Conservation (phyloP, 78 protist genomes). For the Protostelium mycophagum region DNA sequence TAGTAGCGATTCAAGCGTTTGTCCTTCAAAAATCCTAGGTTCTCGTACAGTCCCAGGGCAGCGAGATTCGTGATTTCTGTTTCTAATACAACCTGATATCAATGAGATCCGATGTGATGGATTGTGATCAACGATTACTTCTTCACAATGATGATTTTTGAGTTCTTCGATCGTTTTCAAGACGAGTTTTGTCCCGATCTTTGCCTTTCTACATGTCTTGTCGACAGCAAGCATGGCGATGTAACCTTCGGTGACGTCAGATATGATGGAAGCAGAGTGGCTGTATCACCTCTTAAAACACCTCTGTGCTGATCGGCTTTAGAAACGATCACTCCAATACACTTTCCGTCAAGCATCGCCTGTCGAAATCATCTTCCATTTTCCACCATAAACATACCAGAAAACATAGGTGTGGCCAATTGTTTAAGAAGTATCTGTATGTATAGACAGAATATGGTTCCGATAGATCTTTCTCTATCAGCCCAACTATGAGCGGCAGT, state of each 20-base stretch:
- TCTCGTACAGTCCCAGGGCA: constrained; percentile 77
- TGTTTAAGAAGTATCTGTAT: constrained; percentile 85
- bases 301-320: constrained; percentile 26
- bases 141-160: background rate
- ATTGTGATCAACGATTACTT: background rate
- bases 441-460: constrained; percentile 96
- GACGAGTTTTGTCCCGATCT: constrained; percentile 36
- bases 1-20: constrained; percentile 81
- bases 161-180: background rate
- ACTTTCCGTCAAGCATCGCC: constrained; percentile 10
- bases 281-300: constrained; percentile 12
- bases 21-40: constrained; percentile 78
- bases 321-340: constrained; percentile 53
- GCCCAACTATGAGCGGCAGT: constrained; percentile 35
- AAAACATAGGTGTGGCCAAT: constrained; percentile 80
- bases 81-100: constrained; percentile 81
- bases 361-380: background rate
- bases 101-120: background rate
- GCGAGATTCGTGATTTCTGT: constrained; percentile 70
- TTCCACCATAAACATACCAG: constrained; percentile 14
- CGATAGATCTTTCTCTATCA: constrained; percentile 75
- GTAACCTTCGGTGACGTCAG: constrained; percentile 62
- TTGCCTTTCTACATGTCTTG: constrained; percentile 44
- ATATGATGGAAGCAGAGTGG: background rate
- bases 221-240: constrained; percentile 88